These are phyloP conservation scores for Jatropha multifida DNA, from an alignment of 441 rosid species.

Conservation along the genomic window DNA sequence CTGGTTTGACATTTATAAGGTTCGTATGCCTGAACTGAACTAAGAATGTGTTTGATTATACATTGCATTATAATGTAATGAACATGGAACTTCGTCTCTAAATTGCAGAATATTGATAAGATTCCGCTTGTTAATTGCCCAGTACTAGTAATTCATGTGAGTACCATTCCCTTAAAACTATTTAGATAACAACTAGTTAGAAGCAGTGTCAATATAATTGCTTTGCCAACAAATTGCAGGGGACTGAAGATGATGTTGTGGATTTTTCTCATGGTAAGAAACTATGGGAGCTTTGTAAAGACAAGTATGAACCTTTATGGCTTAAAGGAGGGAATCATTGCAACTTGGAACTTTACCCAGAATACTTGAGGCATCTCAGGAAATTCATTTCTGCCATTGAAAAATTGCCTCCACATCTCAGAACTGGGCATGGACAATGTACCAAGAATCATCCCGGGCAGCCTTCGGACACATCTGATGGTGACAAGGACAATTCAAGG, in stretches of 20 bases:
- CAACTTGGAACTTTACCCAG: slow-evolving; percentile 63
- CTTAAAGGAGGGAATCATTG: slow-evolving; percentile 72
- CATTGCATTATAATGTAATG: too few relatives aligned
- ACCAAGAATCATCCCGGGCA: slow-evolving; percentile 41
- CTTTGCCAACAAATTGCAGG: slow-evolving; percentile 36
- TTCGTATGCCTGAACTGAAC: slow-evolving; percentile 14
- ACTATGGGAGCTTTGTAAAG: slow-evolving; percentile 68
- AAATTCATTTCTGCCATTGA: slow-evolving; percentile 66
- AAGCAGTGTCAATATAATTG: not conserved
- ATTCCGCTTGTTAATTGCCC: slow-evolving; percentile 75
- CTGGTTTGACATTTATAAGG: slow-evolving; percentile 97
- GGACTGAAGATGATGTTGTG: slow-evolving; percentile 76
- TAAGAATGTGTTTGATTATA: not conserved
- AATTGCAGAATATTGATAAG: slow-evolving; percentile 85
- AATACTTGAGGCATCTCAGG: slow-evolving; percentile 57
- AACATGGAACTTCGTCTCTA: not conserved
- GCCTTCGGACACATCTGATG: slow-evolving; percentile 16
- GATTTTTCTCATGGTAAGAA: slow-evolving; percentile 74
- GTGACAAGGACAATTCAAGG: slow-evolving; percentile 21
- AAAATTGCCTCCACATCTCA: slow-evolving; percentile 42
- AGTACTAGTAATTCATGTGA: slow-evolving; percentile 82
- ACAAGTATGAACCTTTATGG: slow-evolving; percentile 84
- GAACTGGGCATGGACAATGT: slow-evolving; percentile 28
- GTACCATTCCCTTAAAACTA: slow-evolving; percentile 21
- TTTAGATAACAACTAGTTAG: not conserved